These are phyloP conservation scores for Vigna radiata DNA, from an alignment of 306 rosid species.

Conservation along the genomic window DNA sequence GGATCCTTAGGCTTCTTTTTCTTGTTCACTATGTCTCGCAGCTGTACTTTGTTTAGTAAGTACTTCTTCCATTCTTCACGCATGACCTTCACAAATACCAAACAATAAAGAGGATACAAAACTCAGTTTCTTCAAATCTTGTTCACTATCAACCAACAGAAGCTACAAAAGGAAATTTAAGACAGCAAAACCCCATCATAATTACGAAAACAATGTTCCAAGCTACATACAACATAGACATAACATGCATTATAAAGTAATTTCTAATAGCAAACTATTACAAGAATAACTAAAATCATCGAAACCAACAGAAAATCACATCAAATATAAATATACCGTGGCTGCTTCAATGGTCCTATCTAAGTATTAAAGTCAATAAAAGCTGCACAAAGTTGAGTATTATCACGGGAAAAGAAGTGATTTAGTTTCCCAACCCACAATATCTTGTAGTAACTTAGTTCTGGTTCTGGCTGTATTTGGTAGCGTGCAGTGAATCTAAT, in stretches of 20 bases:
- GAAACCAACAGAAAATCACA: conserved; percentile 24
- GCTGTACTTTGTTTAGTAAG: conserved; percentile 85
- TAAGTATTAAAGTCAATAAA: not conserved
- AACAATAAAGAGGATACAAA: not conserved
- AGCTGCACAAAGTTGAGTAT: not conserved
- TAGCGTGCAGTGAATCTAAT: conserved; percentile 12
- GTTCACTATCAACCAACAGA: conserved; percentile 24
- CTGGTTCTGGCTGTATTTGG: conserved; percentile 15
- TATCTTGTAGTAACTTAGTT: conserved; percentile 7
- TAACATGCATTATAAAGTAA: not conserved
- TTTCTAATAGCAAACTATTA: not conserved
- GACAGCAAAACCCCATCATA: conserved; percentile 21
- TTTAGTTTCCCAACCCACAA: not conserved
- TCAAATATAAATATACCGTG: not conserved
- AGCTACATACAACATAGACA: conserved; percentile 23
- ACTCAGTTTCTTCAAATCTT: conserved; percentile 33
- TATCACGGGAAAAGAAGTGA: not conserved
- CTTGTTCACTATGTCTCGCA: conserved; percentile 69
- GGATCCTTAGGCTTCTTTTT: conserved; percentile 87
- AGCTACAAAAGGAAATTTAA: conserved; percentile 20
- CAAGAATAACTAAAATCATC: not conserved
- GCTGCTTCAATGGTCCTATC: not conserved
- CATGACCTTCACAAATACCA: conserved; percentile 70
- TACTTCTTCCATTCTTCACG: conserved; percentile 87
- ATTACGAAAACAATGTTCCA: conserved; percentile 17